A percentile compares a stretch with the other conserved stretches of the same genome.
phyloP scores from a whole-genome alignment of 768 basidiomycete species.

The Amanita fuliginea region DNA sequence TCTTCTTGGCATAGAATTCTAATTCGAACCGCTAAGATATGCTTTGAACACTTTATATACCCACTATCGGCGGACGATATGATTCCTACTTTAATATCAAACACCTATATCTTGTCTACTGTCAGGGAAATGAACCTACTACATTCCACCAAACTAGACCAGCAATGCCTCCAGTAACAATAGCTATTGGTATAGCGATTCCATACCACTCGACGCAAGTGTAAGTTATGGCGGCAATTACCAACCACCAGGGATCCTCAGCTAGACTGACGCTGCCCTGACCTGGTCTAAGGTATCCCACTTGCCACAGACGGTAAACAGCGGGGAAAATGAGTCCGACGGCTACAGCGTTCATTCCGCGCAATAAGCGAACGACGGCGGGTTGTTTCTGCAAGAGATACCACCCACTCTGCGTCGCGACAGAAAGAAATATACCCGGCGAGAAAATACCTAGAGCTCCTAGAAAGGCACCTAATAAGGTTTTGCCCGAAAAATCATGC shows the following conservation, averaged over 20 bases:
- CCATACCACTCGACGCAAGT: conserved; percentile 30
- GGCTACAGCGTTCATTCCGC: conserved; percentile 31
- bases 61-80: not conserved
- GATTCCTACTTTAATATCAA: not conserved
- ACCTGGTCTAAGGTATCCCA: conserved; percentile 22
- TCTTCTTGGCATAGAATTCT: not conserved
- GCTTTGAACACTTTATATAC: not conserved
- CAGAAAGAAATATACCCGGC: conserved; percentile 30
- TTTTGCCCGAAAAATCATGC: conserved; percentile 15
- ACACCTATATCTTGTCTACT: not conserved
- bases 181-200: conserved; percentile 26
- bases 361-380: conserved; percentile 19
- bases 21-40: not conserved
- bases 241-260: conserved; percentile 37
- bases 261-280: conserved; percentile 21
- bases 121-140: conserved; percentile 5
- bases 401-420: conserved; percentile 26
- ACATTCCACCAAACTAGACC: conserved; percentile 35
- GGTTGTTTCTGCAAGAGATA: conserved; percentile 18
- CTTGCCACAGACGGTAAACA: conserved; percentile 28
- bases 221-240: conserved; percentile 27
- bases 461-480: conserved; percentile 31
- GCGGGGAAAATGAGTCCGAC: conserved; percentile 31
- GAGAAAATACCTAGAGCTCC: conserved; percentile 39
- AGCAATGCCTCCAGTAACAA: conserved; percentile 26